Evolutionary conservation across 148 eudicot genomes (phyloP).

Genomic region (Fagopyrum homotropicum): DNA sequence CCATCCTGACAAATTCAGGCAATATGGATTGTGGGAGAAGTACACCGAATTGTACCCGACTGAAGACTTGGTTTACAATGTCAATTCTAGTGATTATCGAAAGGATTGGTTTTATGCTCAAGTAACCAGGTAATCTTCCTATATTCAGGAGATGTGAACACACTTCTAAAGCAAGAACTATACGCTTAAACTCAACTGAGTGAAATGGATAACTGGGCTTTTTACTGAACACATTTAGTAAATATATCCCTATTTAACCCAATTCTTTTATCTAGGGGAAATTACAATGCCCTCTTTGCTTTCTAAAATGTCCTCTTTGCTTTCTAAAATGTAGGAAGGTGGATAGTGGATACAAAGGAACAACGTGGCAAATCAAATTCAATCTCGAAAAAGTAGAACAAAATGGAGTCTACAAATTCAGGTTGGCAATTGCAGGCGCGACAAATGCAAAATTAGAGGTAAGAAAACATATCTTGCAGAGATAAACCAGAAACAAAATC

Average conservation of each 20-base stretch:
- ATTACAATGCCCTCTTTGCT: too few relatives aligned
- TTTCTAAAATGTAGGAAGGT: slow-evolving; percentile 35
- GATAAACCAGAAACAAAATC: too few relatives aligned
- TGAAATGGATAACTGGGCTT: background rate
- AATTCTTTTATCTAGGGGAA: too few relatives aligned
- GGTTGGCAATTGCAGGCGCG: slow-evolving; percentile 75
- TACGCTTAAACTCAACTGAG: background rate
- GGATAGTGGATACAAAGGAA: slow-evolving; percentile 41
- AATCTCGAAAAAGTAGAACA: slow-evolving; percentile 26
- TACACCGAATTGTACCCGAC: slow-evolving; percentile 65
- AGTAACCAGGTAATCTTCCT: slow-evolving; percentile 52
- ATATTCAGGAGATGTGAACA: background rate
- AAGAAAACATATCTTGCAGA: background rate
- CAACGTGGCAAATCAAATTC: slow-evolving; percentile 88
- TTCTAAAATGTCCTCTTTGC: background rate
- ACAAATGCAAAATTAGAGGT: slow-evolving; percentile 54
- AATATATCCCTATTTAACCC: too few relatives aligned
- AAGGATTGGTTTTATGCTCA: slow-evolving; percentile 95
- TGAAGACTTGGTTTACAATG: slow-evolving; percentile 57
- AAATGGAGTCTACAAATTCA: slow-evolving; percentile 38
- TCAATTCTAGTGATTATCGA: slow-evolving; percentile 45
- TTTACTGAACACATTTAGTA: too few relatives aligned
- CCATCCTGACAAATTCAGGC: slow-evolving; percentile 60
- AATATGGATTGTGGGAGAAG: slow-evolving; percentile 88
- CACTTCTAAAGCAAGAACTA: background rate